These are phyloP conservation scores for Arachis monticola DNA, from an alignment of 331 rosid genomes.

Conservation along the genomic window DNA sequence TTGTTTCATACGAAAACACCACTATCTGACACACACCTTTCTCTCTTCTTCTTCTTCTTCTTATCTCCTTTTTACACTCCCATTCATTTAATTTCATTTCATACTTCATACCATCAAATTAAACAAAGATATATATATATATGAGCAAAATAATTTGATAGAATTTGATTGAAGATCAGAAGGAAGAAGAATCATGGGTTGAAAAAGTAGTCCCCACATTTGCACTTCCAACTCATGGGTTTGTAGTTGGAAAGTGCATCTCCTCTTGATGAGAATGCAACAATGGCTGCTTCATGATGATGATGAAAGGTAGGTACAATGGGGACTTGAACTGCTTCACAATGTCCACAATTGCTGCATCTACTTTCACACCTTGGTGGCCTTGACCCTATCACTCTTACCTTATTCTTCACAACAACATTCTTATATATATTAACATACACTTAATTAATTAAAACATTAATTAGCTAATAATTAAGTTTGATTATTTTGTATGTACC, in stretches of 20 bases:
- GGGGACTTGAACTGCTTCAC: conserved; percentile 89
- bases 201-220: conserved; percentile 69
- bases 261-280: conserved; percentile 47
- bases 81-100: background rate
- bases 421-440: no score
- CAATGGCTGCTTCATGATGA: conserved; percentile 13
- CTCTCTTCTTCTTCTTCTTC: no score
- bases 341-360: conserved; percentile 64
- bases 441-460: no score
- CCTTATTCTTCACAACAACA: background rate
- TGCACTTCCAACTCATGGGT: conserved; percentile 93
- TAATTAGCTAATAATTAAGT: no score
- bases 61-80: conserved; percentile 27
- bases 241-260: conserved; percentile 76
- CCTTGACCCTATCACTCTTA: conserved; percentile 64
- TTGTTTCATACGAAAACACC: conserved; percentile 72
- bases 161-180: no score
- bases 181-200: conserved; percentile 55
- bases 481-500: conserved; percentile 36
- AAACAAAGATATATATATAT: no score
- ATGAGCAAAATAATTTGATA: background rate
- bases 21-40: conserved; percentile 45
- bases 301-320: conserved; percentile 39
- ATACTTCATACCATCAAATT: background rate
- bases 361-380: conserved; percentile 73